phyloP scores from a whole-genome alignment of 2,329 filamentous ascomycete species.

The Xylariaceae sp. region DNA sequence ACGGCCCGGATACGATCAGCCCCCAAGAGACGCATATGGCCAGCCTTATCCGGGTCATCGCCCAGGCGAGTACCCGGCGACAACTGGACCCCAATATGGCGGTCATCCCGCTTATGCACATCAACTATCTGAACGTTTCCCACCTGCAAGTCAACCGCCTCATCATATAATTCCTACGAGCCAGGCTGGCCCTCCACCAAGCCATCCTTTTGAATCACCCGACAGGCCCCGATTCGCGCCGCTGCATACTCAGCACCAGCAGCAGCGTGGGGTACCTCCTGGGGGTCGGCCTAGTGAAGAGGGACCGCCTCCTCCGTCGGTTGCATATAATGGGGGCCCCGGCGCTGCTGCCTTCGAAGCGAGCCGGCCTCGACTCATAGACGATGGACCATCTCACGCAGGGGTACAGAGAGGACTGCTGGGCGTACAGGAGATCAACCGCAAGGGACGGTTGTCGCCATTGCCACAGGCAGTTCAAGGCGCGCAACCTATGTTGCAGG shows the following conservation, averaged over 20 bases:
- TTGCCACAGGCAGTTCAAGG: slow-evolving; percentile 93
- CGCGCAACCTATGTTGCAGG: slow-evolving; percentile 79
- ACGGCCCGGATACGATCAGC: slow-evolving; percentile 50
- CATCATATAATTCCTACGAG: slow-evolving; percentile 40
- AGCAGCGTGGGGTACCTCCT: slow-evolving; percentile 42
- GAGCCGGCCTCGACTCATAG: slow-evolving; percentile 50
- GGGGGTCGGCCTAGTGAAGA: slow-evolving; percentile 54
- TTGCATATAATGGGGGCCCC: slow-evolving; percentile 54
- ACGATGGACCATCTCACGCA: slow-evolving; percentile 63
- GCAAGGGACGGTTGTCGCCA: slow-evolving; percentile 83
- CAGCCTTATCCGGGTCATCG: slow-evolving; percentile 50
- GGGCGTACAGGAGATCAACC: slow-evolving; percentile 80
- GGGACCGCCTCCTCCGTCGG: slow-evolving; percentile 54
- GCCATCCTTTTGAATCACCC: slow-evolving; percentile 55
- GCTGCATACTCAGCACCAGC: slow-evolving; percentile 36
- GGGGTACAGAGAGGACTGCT: slow-evolving; percentile 70
- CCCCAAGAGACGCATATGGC: slow-evolving; percentile 49
- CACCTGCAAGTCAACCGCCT: slow-evolving; percentile 41
- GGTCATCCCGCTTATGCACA: slow-evolving; percentile 46
- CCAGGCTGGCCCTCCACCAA: slow-evolving; percentile 35
- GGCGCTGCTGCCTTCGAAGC: slow-evolving; percentile 51
- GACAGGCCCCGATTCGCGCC: slow-evolving; percentile 54
- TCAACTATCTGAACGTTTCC: slow-evolving; percentile 48
- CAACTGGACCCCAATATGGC: slow-evolving; percentile 48
- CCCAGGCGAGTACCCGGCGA: slow-evolving; percentile 56